A percentile compares a stretch with the other conserved stretches of the same genome.
Conservation (phyloP, 768 basidiomycete species). For the Boletales sp. region DNA sequence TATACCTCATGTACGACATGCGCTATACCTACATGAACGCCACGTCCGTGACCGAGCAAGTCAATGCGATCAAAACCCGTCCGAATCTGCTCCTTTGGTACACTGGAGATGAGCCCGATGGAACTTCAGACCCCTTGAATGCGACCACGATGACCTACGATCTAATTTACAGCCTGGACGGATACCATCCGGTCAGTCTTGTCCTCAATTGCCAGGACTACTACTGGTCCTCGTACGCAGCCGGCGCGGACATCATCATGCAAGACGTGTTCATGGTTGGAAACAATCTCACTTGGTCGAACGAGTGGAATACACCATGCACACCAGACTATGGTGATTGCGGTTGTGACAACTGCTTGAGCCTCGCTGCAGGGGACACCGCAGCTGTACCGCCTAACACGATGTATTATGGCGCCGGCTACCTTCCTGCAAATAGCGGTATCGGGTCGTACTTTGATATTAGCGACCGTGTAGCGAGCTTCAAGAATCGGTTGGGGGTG, state of each 20-base stretch:
- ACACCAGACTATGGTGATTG: conserved; percentile 67
- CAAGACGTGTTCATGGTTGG: conserved; percentile 52
- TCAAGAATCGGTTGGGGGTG: conserved; percentile 51
- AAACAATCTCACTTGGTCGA: conserved; percentile 66
- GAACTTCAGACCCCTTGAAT: conserved; percentile 61
- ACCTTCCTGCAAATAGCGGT: conserved; percentile 28
- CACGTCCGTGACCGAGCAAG: conserved; percentile 61
- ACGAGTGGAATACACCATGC: conserved; percentile 58
- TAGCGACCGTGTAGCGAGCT: conserved; percentile 63
- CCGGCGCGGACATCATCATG: conserved; percentile 65
- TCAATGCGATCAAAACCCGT: conserved; percentile 62
- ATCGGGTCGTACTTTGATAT: conserved; percentile 58
- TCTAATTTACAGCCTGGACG: conserved; percentile 57
- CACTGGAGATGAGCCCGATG: conserved; percentile 73
- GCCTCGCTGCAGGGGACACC: conserved; percentile 40
- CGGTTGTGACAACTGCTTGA: conserved; percentile 64
- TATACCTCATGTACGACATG: conserved; percentile 85
- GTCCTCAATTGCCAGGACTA: conserved; percentile 68
- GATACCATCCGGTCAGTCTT: conserved; percentile 64
- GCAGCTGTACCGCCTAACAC: conserved; percentile 25
- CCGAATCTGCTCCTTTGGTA: conserved; percentile 73
- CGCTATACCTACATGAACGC: conserved; percentile 65
- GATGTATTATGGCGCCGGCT: conserved; percentile 8
- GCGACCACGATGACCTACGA: conserved; percentile 49
- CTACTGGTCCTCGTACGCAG: conserved; percentile 53